phyloP scores from a whole-genome alignment of 1,139 yeast genomes.

The Wickerhamomyces sp. region DNA sequence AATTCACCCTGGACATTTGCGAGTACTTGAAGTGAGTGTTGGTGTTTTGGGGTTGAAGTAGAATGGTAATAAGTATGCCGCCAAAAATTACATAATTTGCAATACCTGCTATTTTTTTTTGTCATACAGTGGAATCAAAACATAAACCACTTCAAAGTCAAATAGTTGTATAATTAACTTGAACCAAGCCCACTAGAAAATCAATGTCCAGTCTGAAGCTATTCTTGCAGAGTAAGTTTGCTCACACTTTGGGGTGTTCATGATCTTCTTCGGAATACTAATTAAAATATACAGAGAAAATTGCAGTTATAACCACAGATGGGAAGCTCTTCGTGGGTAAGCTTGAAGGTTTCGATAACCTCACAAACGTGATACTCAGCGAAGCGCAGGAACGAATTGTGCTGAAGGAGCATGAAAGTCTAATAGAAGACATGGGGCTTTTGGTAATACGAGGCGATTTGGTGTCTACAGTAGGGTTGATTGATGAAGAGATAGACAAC shows the following conservation, averaged over 20 bases:
- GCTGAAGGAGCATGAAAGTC: constrained; percentile 37
- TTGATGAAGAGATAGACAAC: constrained; percentile 48
- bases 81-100: constrained; percentile 1
- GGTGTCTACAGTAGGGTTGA: constrained; percentile 71
- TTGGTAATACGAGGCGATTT: constrained; percentile 77
- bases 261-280: constrained; percentile 6
- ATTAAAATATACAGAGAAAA: constrained; percentile 26
- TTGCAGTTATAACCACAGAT: constrained; percentile 77
- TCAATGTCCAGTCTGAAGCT: constrained; percentile 20
- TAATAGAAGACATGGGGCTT: constrained; percentile 54
- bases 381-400: constrained; percentile 50
- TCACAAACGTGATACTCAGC: constrained; percentile 66
- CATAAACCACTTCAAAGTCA: not conserved
- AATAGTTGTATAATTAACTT: not conserved
- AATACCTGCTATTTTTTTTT: not conserved
- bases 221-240: constrained; percentile 18
- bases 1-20: constrained; percentile 3
- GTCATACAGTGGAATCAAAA: not conserved
- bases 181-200: not conserved
- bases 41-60: not conserved
- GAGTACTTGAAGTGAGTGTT: not conserved
- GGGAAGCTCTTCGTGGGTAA: constrained; percentile 67
- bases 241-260: too few species aligned
- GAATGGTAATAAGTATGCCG: too few species aligned
- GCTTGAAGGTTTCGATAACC: constrained; percentile 76